Percentiles rank a stretch among this genome's conserved stretches.
These are phyloP conservation scores for Coleophoma eucalyptorum DNA, from an alignment of 2,329 filamentous ascomycete genomes.

Conservation along the genomic window DNA sequence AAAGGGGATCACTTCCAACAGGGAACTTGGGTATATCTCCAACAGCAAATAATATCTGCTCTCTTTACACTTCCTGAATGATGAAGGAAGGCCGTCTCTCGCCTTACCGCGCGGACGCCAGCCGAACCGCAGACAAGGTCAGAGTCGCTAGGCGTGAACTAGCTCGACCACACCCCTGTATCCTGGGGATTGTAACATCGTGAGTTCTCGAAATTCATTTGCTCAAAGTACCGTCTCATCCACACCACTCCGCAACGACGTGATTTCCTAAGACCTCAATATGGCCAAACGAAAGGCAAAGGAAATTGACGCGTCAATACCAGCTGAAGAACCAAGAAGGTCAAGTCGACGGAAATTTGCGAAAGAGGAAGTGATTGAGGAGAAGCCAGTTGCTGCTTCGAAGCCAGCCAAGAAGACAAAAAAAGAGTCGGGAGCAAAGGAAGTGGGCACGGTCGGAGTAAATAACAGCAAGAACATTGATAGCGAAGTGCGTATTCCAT, in stretches of 20 bases:
- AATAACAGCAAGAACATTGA: too few species aligned
- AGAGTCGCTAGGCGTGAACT: too few species aligned
- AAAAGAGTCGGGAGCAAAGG: neutral
- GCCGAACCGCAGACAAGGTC: too few species aligned
- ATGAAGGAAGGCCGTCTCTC: too few species aligned
- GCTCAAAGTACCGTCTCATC: neutral
- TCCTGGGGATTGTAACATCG: neutral
- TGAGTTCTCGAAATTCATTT: neutral
- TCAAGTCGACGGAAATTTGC: slow-evolving; percentile 17
- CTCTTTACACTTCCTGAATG: too few species aligned
- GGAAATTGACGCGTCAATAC: slow-evolving; percentile 8
- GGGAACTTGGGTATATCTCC: too few species aligned
- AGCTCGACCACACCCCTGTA: too few species aligned
- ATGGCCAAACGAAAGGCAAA: slow-evolving; percentile 25
- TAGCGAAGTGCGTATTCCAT: too few species aligned
- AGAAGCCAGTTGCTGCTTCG: slow-evolving; percentile 1
- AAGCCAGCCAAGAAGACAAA: slow-evolving; percentile 4
- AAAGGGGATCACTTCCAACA: too few species aligned
- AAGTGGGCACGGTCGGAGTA: too few species aligned
- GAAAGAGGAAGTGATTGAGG: slow-evolving; percentile 6
- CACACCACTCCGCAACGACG: neutral
- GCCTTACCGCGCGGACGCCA: too few species aligned
- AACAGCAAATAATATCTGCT: too few species aligned
- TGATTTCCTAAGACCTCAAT: neutral
- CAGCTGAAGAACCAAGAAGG: slow-evolving; percentile 15